Evolutionary conservation across 2,329 filamentous ascomycete genomes (phyloP).

Genomic region (Phoma sp.): DNA sequence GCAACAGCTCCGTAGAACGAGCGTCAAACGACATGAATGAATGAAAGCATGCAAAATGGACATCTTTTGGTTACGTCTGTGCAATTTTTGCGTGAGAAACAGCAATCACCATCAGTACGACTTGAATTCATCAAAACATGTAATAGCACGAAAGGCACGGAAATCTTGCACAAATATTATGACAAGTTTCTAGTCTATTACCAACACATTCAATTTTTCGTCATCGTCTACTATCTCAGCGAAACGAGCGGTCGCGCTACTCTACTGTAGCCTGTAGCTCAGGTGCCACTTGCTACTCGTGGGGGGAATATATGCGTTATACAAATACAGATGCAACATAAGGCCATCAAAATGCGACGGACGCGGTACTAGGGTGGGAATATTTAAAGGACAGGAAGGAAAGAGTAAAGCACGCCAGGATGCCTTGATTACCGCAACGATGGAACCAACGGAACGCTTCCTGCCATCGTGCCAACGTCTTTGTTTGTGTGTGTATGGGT

Average conservation of each 20-base stretch:
- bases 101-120: too few species aligned
- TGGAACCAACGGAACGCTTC: conserved; percentile 46
- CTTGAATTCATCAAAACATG: too few species aligned
- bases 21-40: conserved; percentile 19
- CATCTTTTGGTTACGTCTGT: too few species aligned
- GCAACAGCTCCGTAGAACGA: conserved; percentile 4
- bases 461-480: conserved; percentile 33
- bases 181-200: background rate
- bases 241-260: conserved; percentile 7
- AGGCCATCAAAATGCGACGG: background rate
- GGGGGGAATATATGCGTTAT: conserved; percentile 19
- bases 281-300: conserved; percentile 4
- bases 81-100: too few species aligned
- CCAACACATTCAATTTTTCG: background rate
- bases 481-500: too few species aligned
- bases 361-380: conserved; percentile 6
- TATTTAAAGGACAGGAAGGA: background rate
- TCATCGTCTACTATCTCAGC: background rate
- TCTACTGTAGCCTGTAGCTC: background rate
- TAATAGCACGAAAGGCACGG: too few species aligned
- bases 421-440: conserved; percentile 15
- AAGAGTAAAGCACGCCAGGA: too few species aligned
- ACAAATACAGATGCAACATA: conserved; percentile 15
- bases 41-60: conserved; percentile 16
- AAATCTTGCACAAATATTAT: too few species aligned